phyloP scores from a whole-genome alignment of 495 filamentous ascomycete genomes.

The Immersiella caudata region DNA sequence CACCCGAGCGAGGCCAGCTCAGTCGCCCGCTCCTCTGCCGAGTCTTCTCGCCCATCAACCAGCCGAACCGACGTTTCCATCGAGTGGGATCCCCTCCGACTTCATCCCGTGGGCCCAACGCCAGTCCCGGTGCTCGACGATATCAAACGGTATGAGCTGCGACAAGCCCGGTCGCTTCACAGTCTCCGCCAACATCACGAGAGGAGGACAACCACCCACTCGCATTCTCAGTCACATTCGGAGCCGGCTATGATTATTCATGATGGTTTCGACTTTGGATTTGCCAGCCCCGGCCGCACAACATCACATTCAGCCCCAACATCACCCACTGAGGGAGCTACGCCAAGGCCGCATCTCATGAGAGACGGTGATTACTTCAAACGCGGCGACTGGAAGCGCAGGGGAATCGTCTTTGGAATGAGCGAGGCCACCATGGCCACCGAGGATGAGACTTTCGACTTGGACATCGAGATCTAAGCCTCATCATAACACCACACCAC shows the following conservation, averaged over 20 bases:
- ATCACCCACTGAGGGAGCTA: slow-evolving; percentile 13
- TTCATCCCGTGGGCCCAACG: slow-evolving; percentile 33
- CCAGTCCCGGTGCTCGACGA: slow-evolving; percentile 14
- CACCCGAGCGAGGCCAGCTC: slow-evolving; percentile 35
- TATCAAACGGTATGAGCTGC: slow-evolving; percentile 26
- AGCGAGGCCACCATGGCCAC: slow-evolving; percentile 19
- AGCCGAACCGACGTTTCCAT: slow-evolving; percentile 33
- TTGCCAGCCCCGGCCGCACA: slow-evolving; percentile 10
- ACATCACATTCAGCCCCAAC: not conserved
- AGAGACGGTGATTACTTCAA: slow-evolving; percentile 44
- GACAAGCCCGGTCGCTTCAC: slow-evolving; percentile 29
- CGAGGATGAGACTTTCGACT: slow-evolving; percentile 37
- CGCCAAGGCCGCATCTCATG: slow-evolving; percentile 22
- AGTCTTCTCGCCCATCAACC: slow-evolving; percentile 32
- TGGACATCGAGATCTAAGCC: slow-evolving; percentile 15
- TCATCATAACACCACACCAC: not conserved
- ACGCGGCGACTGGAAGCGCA: slow-evolving; percentile 53
- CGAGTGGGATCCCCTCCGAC: slow-evolving; percentile 41
- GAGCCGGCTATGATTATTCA: slow-evolving; percentile 35
- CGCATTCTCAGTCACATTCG: not conserved
- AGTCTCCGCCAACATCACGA: slow-evolving; percentile 16
- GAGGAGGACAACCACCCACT: not conserved
- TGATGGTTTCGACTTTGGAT: slow-evolving; percentile 44
- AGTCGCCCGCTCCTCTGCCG: slow-evolving; percentile 33
- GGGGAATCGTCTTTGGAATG: slow-evolving; percentile 50